These are phyloP conservation scores for Boletus barrowsii DNA, from an alignment of 768 basidiomycete genomes.

Conservation along the genomic window DNA sequence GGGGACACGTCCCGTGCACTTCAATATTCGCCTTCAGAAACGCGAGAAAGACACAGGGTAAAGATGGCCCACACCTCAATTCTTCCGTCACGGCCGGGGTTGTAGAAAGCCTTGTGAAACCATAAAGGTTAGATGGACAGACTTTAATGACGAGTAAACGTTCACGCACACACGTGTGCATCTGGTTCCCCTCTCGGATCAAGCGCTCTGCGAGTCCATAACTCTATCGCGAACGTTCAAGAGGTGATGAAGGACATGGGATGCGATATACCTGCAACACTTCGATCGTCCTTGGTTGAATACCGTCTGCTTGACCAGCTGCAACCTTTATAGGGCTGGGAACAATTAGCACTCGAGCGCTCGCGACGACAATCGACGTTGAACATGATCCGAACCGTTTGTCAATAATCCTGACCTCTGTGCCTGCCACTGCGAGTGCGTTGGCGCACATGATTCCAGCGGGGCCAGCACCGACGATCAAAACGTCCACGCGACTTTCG, in stretches of 20 bases:
- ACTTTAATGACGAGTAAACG: background rate
- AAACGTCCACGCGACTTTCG: constrained; percentile 41
- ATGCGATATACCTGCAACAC: constrained; percentile 42
- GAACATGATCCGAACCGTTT: constrained; percentile 32
- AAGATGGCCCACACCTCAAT: constrained; percentile 48
- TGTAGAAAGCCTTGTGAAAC: constrained; percentile 72
- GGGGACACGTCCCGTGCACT: constrained; percentile 62
- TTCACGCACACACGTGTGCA: constrained; percentile 61
- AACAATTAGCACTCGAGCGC: background rate
- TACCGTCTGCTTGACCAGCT: constrained; percentile 55
- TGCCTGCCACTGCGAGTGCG: constrained; percentile 42
- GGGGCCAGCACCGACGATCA: constrained; percentile 50
- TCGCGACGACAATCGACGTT: background rate
- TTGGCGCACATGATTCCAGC: constrained; percentile 69
- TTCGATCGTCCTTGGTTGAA: constrained; percentile 54
- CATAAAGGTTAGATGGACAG: background rate
- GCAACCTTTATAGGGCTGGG: constrained; percentile 39
- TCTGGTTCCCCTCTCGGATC: constrained; percentile 60
- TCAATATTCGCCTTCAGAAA: background rate
- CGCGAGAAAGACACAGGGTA: background rate
- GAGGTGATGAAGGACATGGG: background rate
- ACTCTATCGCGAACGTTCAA: constrained; percentile 43
- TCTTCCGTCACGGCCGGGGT: constrained; percentile 55
- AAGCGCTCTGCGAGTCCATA: constrained; percentile 72
- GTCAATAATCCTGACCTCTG: constrained; percentile 47